These are phyloP conservation scores for Fragaria iinumae DNA, from an alignment of 306 rosid species.

Conservation along the genomic window DNA sequence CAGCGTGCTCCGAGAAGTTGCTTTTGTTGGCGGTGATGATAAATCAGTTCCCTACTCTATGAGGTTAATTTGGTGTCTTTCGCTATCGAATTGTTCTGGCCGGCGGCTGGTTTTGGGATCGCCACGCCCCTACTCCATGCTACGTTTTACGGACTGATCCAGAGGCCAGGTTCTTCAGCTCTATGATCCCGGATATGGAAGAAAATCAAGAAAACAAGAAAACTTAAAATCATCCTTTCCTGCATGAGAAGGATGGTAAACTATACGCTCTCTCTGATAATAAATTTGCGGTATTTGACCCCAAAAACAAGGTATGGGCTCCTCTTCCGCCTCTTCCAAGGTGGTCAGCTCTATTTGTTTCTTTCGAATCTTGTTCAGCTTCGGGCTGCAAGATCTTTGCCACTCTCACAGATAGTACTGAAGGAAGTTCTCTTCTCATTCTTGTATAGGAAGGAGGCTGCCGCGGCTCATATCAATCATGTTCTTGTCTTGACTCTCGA, in stretches of 20 bases:
- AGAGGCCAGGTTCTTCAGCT: not conserved
- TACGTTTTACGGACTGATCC: not conserved
- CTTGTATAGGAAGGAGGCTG: too few relatives aligned
- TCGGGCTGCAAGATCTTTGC: not conserved
- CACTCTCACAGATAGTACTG: not conserved
- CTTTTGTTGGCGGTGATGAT: not conserved
- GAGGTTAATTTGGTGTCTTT: not conserved
- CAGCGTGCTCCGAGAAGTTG: not conserved
- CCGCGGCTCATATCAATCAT: too few relatives aligned
- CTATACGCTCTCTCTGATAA: not conserved
- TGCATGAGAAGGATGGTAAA: not conserved
- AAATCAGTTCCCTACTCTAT: rapidly evolving
- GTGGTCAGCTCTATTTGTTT: too few relatives aligned
- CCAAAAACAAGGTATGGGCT: not conserved
- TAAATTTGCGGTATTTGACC: not conserved
- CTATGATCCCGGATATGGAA: not conserved
- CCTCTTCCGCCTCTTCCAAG: not conserved
- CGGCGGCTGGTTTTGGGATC: not conserved
- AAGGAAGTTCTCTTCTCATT: too few relatives aligned
- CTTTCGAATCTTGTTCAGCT: not conserved
- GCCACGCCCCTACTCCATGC: too few relatives aligned
- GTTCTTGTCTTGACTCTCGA: too few relatives aligned
- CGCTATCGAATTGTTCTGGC: not conserved
- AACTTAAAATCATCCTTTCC: not conserved
- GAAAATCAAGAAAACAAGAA: too few relatives aligned